Evolutionary conservation across 495 filamentous ascomycete genomes (phyloP).

Genomic region (Immersiella caudata): DNA sequence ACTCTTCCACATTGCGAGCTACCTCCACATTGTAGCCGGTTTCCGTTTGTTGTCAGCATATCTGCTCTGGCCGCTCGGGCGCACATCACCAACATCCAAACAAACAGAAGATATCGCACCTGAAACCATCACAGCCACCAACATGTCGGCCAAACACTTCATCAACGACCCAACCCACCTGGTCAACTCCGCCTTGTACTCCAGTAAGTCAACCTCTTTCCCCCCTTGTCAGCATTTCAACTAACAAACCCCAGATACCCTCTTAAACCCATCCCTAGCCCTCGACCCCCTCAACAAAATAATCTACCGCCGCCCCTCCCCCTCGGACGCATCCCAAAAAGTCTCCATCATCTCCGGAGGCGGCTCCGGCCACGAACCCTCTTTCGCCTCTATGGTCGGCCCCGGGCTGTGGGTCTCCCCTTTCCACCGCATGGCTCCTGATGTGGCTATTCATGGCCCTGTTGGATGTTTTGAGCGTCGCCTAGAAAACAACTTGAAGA

Average conservation of each 20-base stretch:
- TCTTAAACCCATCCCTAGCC: constrained; percentile 83
- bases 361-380: constrained; percentile 91
- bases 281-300: constrained; percentile 84
- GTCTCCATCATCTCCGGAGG: constrained; percentile 89
- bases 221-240: no score
- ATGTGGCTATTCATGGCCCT: no score
- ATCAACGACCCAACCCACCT: constrained; percentile 82
- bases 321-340: constrained; percentile 37
- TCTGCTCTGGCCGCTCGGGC: neutral
- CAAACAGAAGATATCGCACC: neutral
- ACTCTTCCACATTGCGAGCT: neutral
- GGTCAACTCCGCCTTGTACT: constrained; percentile 75
- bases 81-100: neutral
- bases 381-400: constrained; percentile 72
- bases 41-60: neutral
- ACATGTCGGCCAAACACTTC: constrained; percentile 86
- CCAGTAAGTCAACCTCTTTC: constrained; percentile 28
- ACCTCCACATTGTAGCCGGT: neutral
- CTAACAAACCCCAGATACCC: constrained; percentile 50
- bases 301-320: constrained; percentile 70
- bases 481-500: no score
- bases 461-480: no score
- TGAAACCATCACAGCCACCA: neutral
- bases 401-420: no score
- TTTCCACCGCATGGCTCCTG: no score